Percentiles rank a stretch among this genome's conserved stretches.
These are phyloP conservation scores for Gleditsia sinensis DNA, from an alignment of 306 rosid genomes.

Conservation along the genomic window DNA sequence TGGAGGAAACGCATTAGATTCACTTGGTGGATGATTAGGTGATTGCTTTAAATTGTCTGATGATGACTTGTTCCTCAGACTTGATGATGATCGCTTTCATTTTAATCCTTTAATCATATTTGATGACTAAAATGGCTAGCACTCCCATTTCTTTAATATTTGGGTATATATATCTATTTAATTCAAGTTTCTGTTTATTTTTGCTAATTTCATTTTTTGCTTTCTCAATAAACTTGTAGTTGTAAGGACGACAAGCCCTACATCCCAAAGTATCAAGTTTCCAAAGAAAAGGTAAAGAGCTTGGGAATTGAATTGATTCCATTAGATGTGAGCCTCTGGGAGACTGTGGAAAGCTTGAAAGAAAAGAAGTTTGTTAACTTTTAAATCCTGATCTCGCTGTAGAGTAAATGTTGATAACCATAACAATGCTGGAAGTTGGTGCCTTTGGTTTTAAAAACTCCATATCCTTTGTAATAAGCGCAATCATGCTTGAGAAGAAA, in stretches of 20 bases:
- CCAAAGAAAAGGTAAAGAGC: neutral
- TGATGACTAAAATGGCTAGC: neutral
- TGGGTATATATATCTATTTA: neutral
- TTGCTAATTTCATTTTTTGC: neutral
- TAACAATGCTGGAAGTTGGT: neutral
- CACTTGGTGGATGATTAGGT: neutral
- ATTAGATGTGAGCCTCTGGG: neutral
- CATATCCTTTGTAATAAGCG: neutral
- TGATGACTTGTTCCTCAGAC: neutral
- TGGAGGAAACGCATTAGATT: too few species aligned
- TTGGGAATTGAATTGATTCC: constrained; percentile 7
- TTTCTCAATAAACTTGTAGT: neutral
- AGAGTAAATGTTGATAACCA: neutral
- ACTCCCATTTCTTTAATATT: neutral
- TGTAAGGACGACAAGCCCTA: neutral
- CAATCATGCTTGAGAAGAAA: neutral
- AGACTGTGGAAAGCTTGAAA: constrained; percentile 2
- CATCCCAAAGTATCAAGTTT: neutral
- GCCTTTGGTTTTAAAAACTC: neutral
- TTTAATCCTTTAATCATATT: neutral
- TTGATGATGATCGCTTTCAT: neutral
- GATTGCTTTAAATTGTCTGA: neutral
- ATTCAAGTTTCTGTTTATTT: neutral
- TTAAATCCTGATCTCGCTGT: neutral
- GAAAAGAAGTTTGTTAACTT: neutral